These are phyloP conservation scores for Phytophthora hybrid DNA, from an alignment of 352 stramenopile species.

Conservation along the genomic window DNA sequence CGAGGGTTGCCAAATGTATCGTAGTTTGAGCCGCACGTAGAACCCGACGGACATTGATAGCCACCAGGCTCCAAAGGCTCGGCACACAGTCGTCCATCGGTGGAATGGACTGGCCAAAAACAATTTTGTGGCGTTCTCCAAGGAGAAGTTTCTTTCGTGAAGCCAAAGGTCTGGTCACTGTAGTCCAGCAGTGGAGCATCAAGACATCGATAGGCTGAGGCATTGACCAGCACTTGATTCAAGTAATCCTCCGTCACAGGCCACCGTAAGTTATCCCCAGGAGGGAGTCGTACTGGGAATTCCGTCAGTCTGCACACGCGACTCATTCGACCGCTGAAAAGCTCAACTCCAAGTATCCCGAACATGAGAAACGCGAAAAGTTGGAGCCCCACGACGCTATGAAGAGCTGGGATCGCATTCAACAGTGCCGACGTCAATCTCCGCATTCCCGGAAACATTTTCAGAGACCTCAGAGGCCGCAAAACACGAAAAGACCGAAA, in stretches of 20 bases:
- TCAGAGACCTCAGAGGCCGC: slow-evolving; percentile 78
- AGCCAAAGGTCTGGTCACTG: slow-evolving; percentile 41
- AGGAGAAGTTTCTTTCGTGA: slow-evolving; percentile 63
- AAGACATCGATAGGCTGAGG: slow-evolving; percentile 45
- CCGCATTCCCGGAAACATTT: slow-evolving; percentile 66
- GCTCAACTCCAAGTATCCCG: slow-evolving; percentile 86
- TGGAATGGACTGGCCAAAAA: slow-evolving; percentile 91
- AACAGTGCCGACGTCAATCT: slow-evolving; percentile 78
- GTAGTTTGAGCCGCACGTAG: slow-evolving; percentile 68
- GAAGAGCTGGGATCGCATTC: slow-evolving; percentile 76
- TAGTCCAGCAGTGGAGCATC: slow-evolving; percentile 48
- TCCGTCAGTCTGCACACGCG: slow-evolving; percentile 77
- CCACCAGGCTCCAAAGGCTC: slow-evolving; percentile 41
- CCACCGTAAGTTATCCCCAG: slow-evolving; percentile 43
- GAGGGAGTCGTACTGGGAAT: slow-evolving; percentile 63
- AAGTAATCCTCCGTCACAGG: slow-evolving; percentile 58
- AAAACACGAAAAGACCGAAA: slow-evolving; percentile 88
- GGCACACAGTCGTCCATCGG: slow-evolving; percentile 75
- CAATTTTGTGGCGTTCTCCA: slow-evolving; percentile 77
- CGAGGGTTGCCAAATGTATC: slow-evolving; percentile 66
- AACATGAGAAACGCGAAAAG: slow-evolving; percentile 91
- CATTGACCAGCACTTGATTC: slow-evolving; percentile 41
- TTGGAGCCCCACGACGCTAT: slow-evolving; percentile 82
- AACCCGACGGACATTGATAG: slow-evolving; percentile 43
- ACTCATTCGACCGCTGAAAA: slow-evolving; percentile 82